Base-by-base conservation (phyloP, 139 green algal genomes). In the Tetraselmis chui region DNA sequence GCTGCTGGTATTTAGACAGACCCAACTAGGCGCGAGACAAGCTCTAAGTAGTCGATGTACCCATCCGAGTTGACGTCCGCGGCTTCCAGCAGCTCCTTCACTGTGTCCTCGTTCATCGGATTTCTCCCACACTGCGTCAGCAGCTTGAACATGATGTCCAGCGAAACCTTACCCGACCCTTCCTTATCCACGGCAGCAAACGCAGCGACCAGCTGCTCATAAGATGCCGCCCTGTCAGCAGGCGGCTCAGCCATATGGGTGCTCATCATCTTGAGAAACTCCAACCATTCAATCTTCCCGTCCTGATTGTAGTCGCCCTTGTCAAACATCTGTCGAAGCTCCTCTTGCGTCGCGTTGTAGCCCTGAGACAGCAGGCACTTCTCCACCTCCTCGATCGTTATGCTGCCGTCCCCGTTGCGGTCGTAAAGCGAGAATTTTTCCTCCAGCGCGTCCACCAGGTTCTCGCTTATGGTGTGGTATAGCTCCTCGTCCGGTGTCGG, bases 221-320 rank as follows among this genome's bases (percentile, higher is more conserved):
- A 18, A 5, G 45, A 67, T 67, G 45, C 45, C 45, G 45, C 5
- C 45, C 11, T 67, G 45, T 67, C 18, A 18, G 45, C 45, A 25
- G 45, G 45, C 18, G 45, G 45, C 45, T 67, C 45, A 5, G 18
- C 18, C 45, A 67, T 67, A 67, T 67, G 45, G 11, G 5, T 67
- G 45, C 45, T 67, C 45, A 67, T 67, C 45, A 67, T 67, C 45
- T 67, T 67, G 45, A 67, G 45, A 67, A 67, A 67, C 45, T 67
- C 45, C 45, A 18, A 25, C 45, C 45, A 67, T 18, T 67, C 45
- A 67, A 67, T 67, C 45, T 67, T 67, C 45, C 45, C 45, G 45
- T 67, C 45, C 45, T 67, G 5, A 18, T 67, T 67, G 18, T 67
- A 67, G 18, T 67, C 45, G 5, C 45, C 45, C 45, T 67, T 18